Evolutionary conservation across 805 yeast genomes (phyloP).

Genomic region (Phaffomyces thermotolerans): DNA sequence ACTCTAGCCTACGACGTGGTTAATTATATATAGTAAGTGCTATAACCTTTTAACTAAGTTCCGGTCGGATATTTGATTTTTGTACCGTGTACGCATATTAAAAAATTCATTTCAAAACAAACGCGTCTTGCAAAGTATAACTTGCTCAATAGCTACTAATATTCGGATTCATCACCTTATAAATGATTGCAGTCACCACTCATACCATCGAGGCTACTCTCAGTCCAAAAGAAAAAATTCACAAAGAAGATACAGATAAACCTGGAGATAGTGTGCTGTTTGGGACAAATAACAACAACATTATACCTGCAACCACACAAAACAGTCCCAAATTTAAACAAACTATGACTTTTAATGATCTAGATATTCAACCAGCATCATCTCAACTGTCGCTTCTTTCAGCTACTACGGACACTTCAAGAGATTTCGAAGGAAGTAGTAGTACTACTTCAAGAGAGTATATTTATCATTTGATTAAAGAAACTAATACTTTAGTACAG

Average conservation of each 20-base stretch:
- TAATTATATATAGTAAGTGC: too few species aligned
- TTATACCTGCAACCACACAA: background rate
- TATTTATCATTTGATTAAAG: conserved; percentile 2
- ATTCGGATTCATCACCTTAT: too few species aligned
- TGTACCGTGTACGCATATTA: background rate
- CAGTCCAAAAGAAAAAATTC: background rate
- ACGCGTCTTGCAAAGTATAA: background rate
- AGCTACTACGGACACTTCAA: background rate
- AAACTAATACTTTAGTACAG: background rate
- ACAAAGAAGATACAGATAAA: background rate
- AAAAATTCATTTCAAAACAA: background rate
- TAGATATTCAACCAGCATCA: background rate
- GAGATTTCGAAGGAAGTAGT: background rate
- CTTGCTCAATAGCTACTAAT: too few species aligned
- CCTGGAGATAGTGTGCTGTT: background rate
- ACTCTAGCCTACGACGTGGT: too few species aligned
- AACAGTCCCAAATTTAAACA: conserved; percentile 8
- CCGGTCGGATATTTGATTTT: too few species aligned
- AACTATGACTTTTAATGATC: background rate
- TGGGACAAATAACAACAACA: background rate
- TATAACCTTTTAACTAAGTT: too few species aligned
- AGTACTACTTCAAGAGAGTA: background rate
- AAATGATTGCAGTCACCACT: background rate
- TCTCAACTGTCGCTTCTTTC: conserved; percentile 10
- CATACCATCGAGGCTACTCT: background rate